Evolutionary conservation across 2,329 filamentous ascomycete species (phyloP).

Genomic region (Dactylellina parvicollis): DNA sequence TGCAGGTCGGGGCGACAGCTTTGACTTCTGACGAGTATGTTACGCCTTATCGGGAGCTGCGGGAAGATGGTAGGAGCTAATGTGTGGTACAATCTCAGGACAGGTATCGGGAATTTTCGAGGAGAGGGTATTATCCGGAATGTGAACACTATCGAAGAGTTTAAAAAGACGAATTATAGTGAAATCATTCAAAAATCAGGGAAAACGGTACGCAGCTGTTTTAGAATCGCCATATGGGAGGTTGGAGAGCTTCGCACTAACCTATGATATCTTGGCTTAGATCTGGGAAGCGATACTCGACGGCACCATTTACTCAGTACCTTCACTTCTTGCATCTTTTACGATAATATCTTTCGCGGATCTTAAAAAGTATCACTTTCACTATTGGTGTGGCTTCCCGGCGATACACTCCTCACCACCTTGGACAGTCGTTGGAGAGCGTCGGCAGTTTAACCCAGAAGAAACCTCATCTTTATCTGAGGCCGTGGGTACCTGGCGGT

Average conservation of each 20-base stretch:
- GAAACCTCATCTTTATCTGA: slow-evolving; percentile 85
- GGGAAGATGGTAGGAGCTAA: slow-evolving; percentile 13
- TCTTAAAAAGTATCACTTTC: slow-evolving; percentile 95
- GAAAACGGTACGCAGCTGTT: slow-evolving; percentile 70
- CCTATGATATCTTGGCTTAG: slow-evolving; percentile 63
- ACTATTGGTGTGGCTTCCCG: slow-evolving; percentile 98
- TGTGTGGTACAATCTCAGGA: slow-evolving; percentile 36
- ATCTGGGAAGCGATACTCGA: slow-evolving; percentile 98
- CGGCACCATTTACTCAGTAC: slow-evolving; percentile 93
- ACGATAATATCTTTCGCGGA: slow-evolving; percentile 91
- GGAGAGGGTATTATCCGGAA: slow-evolving; percentile 96
- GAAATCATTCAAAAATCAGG: slow-evolving; percentile 81
- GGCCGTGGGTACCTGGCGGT: slow-evolving; percentile 85
- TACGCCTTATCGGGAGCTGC: background rate
- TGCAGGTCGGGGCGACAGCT: slow-evolving; percentile 89
- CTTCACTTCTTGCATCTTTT: slow-evolving; percentile 89
- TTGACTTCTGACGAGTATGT: slow-evolving; percentile 83
- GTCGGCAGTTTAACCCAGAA: slow-evolving; percentile 69
- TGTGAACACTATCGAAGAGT: slow-evolving; percentile 94
- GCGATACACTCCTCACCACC: slow-evolving; percentile 86
- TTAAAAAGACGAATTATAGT: slow-evolving; percentile 81
- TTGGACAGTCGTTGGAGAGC: slow-evolving; percentile 74
- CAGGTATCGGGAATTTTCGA: slow-evolving; percentile 63
- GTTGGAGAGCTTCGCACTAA: slow-evolving; percentile 56
- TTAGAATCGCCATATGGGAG: background rate